A percentile compares a stretch with the other conserved stretches of the same genome.
Conservation (phyloP, 2,329 filamentous ascomycete species). For the Calonectria henricotiae region DNA sequence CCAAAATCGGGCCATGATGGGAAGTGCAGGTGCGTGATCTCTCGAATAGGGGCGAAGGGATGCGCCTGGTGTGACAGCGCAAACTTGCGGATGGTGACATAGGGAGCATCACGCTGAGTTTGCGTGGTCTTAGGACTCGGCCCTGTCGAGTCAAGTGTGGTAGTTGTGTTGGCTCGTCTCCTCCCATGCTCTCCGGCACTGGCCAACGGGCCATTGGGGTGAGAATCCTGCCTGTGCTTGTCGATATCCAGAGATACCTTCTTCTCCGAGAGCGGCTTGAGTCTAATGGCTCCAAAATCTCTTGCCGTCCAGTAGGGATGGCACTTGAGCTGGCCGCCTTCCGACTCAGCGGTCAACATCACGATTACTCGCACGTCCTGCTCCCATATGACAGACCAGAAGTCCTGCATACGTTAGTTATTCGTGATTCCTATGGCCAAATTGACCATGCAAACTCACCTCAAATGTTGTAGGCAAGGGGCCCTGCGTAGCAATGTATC, state of each 20-base stretch:
- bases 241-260: constrained; percentile 84
- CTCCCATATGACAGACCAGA: constrained; percentile 98
- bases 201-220: constrained; percentile 45
- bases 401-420: constrained; percentile 77
- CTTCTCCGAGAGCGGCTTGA: constrained; percentile 86
- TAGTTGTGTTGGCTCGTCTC: constrained; percentile 71
- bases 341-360: constrained; percentile 95
- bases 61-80: constrained; percentile 82
- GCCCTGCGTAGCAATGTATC: constrained; percentile 96
- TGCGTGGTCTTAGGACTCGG: constrained; percentile 52
- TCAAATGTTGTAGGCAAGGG: constrained; percentile 93
- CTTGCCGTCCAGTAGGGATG: constrained; percentile 92
- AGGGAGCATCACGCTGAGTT: constrained; percentile 73
- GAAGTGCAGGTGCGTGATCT: constrained; percentile 96
- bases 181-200: constrained; percentile 62
- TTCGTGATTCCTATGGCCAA: not conserved
- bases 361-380: constrained; percentile 95
- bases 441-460: constrained; percentile 66
- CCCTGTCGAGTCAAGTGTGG: constrained; percentile 59
- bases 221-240: constrained; percentile 64
- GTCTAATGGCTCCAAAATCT: constrained; percentile 83
- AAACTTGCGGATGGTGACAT: constrained; percentile 90
- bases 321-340: constrained; percentile 94
- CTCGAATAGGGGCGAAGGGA: constrained; percentile 89
- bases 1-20: constrained; percentile 98